These are phyloP conservation scores for Aphanocladium album DNA, from an alignment of 2,329 filamentous ascomycete genomes.

Conservation along the genomic window DNA sequence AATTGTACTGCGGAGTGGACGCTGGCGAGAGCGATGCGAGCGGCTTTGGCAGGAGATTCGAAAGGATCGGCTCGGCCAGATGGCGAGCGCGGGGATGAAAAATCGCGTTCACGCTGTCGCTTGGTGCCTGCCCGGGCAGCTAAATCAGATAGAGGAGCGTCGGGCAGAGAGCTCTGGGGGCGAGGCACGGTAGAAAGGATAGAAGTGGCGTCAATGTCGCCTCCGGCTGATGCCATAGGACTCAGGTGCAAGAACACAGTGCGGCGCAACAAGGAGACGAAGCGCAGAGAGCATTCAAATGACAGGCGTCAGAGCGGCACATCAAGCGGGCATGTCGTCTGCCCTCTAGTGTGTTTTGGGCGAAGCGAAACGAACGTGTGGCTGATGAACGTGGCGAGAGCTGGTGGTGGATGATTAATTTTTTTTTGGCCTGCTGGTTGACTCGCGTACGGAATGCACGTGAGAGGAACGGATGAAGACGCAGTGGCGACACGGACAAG, in stretches of 20 bases:
- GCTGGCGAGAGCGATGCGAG: slow-evolving; percentile 42
- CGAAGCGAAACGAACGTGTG: slow-evolving; percentile 33
- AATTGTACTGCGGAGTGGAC: slow-evolving; percentile 42
- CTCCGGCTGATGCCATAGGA: slow-evolving; percentile 9
- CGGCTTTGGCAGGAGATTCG: slow-evolving; percentile 49
- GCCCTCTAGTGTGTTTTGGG: slow-evolving; percentile 6
- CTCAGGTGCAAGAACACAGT: neutral
- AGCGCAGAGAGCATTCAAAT: slow-evolving; percentile 2
- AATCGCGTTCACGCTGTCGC: slow-evolving; percentile 44
- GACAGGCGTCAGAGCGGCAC: slow-evolving; percentile 2
- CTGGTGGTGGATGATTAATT: slow-evolving; percentile 22
- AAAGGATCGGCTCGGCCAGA: slow-evolving; percentile 30
- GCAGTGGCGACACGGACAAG: slow-evolving; percentile 1
- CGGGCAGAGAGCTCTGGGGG: neutral
- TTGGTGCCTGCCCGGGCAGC: slow-evolving; percentile 24
- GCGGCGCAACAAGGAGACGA: neutral
- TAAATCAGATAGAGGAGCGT: slow-evolving; percentile 24
- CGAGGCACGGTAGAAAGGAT: neutral
- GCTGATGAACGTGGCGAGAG: slow-evolving; percentile 42
- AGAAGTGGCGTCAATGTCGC: slow-evolving; percentile 10
- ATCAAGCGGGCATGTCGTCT: slow-evolving; percentile 11
- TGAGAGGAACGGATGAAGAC: neutral
- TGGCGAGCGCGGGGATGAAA: slow-evolving; percentile 32
- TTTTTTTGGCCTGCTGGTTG: slow-evolving; percentile 16
- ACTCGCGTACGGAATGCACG: slow-evolving; percentile 10